Evolutionary conservation across 108 stramenopile genomes (phyloP), one percentile per base, ranked within the genome.

Genomic region (Pseudonitzschia multiseries): DNA sequence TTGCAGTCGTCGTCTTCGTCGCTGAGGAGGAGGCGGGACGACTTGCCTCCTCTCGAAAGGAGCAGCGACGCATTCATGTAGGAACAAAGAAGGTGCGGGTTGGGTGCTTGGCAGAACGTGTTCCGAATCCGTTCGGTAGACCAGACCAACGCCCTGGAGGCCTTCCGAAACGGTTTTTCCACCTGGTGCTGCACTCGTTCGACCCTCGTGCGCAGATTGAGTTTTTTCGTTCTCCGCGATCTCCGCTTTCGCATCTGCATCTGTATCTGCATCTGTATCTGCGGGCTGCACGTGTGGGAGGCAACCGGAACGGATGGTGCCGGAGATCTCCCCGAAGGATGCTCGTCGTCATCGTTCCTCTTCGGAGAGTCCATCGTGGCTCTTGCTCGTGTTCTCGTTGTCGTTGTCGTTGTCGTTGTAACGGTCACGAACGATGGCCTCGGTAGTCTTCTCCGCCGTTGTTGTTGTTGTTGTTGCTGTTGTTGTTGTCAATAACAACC

Each of bases 181-280:
- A 33, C 18, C 36, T 65, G 64, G 29, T 41, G 36, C 29, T 65
- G 64, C 22, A 65, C 41, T 43, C 33, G 22, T 65, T 65, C 64
- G 15, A 65, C 41, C 15, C 64, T 40, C 17, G 64, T 43, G 15
- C 33, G 64, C 33, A 65, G 29, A 27, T 59, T 59, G 13, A 22
- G 12, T 59, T 28, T 15, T 59, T 27, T 28, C n/a, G 22, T 59
- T n/a, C 15, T 59, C 57, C 57, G 24, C 26, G n/a, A n/a, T n/a
- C n/a, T n/a, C n/a, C n/a, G n/a, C n/a, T n/a, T n/a, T n/a, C n/a
- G n/a, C n/a, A n/a, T n/a, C n/a, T n/a, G n/a, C n/a, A n/a, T n/a
- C n/a, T n/a, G n/a, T n/a, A n/a, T n/a, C n/a, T 14, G 53, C n/a
- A 15, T 54, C 53, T 15, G n/a, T 10, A 8, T 2, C 4, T 36